Conservation (phyloP, 1,284 basidiomycete genomes). For the Ceratorhiza oryzae-sativae region DNA sequence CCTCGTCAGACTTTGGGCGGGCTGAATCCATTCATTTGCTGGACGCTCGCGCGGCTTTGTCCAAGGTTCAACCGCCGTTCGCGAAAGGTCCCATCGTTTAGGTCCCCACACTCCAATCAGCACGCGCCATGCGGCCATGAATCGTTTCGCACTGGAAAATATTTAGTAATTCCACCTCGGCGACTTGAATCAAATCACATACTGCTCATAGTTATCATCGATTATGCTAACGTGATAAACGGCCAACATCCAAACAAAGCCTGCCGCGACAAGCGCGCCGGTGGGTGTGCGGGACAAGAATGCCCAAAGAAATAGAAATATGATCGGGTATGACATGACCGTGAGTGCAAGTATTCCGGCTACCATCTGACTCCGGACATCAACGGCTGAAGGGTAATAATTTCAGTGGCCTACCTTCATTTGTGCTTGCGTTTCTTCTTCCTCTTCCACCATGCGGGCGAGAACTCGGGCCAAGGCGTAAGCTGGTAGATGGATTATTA, state of each 20-base stretch:
- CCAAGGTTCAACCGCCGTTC: constrained; percentile 74
- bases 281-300: constrained; percentile 72
- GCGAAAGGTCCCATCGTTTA: constrained; percentile 76
- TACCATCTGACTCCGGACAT: constrained; percentile 56
- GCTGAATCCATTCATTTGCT: constrained; percentile 73
- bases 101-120: constrained; percentile 91
- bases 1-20: constrained; percentile 49
- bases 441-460: constrained; percentile 77
- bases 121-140: constrained; percentile 88
- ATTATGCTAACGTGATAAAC: constrained; percentile 82
- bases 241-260: constrained; percentile 72
- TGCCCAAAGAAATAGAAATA: constrained; percentile 84
- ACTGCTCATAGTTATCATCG: constrained; percentile 81
- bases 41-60: constrained; percentile 69
- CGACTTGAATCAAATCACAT: constrained; percentile 48
- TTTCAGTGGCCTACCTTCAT: constrained; percentile 64
- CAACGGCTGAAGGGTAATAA: no score
- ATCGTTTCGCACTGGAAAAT: constrained; percentile 70
- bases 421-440: constrained; percentile 92
- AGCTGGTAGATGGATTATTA: constrained; percentile 81
- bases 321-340: constrained; percentile 77
- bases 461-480: constrained; percentile 81
- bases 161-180: constrained; percentile 20
- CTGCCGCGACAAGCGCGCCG: constrained; percentile 59
- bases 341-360: constrained; percentile 75